A percentile compares a stretch with the other conserved stretches of the same genome.
These are phyloP conservation scores for Lentinula novae-zelandiae DNA, from an alignment of 1,284 basidiomycete genomes.

Conservation along the genomic window DNA sequence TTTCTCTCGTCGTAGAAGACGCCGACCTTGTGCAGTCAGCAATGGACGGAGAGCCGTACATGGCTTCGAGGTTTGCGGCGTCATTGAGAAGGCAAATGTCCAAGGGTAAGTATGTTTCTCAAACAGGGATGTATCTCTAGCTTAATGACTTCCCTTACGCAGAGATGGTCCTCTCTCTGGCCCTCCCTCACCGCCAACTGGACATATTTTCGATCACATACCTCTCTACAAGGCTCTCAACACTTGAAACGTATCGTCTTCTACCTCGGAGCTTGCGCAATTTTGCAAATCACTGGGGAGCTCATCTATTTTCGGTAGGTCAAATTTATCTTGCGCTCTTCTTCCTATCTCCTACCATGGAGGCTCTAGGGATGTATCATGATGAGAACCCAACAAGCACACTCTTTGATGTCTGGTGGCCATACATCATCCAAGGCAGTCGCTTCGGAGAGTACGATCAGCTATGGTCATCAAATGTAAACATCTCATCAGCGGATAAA, in stretches of 20 bases:
- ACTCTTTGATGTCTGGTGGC: background rate
- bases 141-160: slow-evolving; percentile 7
- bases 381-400: background rate
- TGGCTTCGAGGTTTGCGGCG: slow-evolving; percentile 72
- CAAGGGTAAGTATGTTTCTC: slow-evolving; percentile 43
- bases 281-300: background rate
- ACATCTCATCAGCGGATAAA: background rate
- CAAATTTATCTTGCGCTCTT: too few relatives aligned
- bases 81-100: slow-evolving; percentile 75
- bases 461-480: background rate
- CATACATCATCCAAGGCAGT: background rate
- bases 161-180: slow-evolving; percentile 40
- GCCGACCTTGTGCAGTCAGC: slow-evolving; percentile 68
- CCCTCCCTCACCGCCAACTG: background rate
- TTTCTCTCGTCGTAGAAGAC: slow-evolving; percentile 81
- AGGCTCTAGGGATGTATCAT: background rate
- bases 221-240: background rate
- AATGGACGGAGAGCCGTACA: slow-evolving; percentile 77
- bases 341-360: too few relatives aligned
- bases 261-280: background rate
- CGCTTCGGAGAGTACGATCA: background rate
- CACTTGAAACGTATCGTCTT: background rate
- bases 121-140: background rate
- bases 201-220: background rate
- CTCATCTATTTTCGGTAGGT: background rate